phyloP scores from a whole-genome alignment of 352 stramenopile species.

The Phytopythium oedochilum region DNA sequence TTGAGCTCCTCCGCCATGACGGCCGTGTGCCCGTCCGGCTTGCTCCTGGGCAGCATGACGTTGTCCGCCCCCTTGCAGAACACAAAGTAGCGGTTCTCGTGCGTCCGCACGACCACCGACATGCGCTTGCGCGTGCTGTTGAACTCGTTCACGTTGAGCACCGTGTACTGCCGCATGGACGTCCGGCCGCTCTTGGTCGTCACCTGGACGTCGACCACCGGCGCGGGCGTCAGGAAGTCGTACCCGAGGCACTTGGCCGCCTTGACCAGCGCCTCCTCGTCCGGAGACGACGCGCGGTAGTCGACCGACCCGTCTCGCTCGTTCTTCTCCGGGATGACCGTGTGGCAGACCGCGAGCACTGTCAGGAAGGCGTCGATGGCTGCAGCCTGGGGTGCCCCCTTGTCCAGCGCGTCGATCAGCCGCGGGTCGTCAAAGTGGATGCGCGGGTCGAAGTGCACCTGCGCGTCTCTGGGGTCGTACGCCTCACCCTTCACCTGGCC shows the following conservation, averaged over 20 bases:
- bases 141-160: slow-evolving; percentile 84
- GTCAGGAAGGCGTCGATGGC: slow-evolving; percentile 70
- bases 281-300: slow-evolving; percentile 89
- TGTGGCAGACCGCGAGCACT: slow-evolving; percentile 69
- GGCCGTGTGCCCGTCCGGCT: slow-evolving; percentile 20
- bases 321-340: slow-evolving; percentile 65
- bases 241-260: slow-evolving; percentile 76
- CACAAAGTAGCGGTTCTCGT: slow-evolving; percentile 39
- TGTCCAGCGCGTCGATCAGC: slow-evolving; percentile 38
- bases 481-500: not conserved
- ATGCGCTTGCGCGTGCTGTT: slow-evolving; percentile 96
- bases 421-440: slow-evolving; percentile 76
- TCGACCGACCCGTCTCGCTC: slow-evolving; percentile 35
- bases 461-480: slow-evolving; percentile 38
- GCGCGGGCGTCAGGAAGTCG: slow-evolving; percentile 70
- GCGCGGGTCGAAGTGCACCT: slow-evolving; percentile 52
- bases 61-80: slow-evolving; percentile 85
- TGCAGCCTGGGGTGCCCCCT: slow-evolving; percentile 11
- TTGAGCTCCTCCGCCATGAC: slow-evolving; percentile 54
- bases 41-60: slow-evolving; percentile 71
- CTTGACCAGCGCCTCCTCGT: slow-evolving; percentile 93
- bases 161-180: slow-evolving; percentile 35
- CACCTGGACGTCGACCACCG: slow-evolving; percentile 44
- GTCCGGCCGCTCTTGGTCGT: slow-evolving; percentile 35
- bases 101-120: slow-evolving; percentile 90